These are phyloP conservation scores for Dipteronia sinensis DNA, from an alignment of 345 rosid genomes.

Conservation along the genomic window DNA sequence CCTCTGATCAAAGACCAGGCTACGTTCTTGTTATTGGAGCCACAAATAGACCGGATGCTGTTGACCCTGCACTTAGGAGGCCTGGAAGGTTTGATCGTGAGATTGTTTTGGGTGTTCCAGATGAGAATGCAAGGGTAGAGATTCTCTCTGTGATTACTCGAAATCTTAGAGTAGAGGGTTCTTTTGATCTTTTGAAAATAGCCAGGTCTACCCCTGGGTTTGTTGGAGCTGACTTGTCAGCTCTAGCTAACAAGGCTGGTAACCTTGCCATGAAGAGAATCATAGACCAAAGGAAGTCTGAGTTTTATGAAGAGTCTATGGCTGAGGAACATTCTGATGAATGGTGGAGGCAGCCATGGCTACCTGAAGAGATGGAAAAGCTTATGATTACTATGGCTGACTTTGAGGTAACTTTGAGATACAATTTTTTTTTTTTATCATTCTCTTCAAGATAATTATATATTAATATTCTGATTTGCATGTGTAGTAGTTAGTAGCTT, in stretches of 20 bases:
- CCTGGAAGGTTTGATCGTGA: conserved; percentile 96
- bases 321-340: conserved; percentile 44
- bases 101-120: conserved; percentile 79
- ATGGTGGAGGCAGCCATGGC: conserved; percentile 82
- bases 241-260: conserved; percentile 82
- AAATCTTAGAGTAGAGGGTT: conserved; percentile 70
- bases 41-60: conserved; percentile 90
- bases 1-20: conserved; percentile 41
- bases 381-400: conserved; percentile 77
- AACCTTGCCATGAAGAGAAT: conserved; percentile 73
- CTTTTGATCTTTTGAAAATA: conserved; percentile 71
- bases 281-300: conserved; percentile 52
- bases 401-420: conserved; percentile 61
- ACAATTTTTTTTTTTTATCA: not conserved
- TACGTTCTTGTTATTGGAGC: conserved; percentile 94
- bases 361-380: conserved; percentile 73
- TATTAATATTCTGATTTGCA: conserved; percentile 5
- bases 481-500: not conserved
- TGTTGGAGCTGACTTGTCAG: conserved; percentile 94
- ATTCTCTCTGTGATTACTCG: conserved; percentile 70
- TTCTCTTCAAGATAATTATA: not conserved
- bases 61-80: conserved; percentile 89
- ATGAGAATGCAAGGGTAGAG: conserved; percentile 76
- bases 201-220: conserved; percentile 96
- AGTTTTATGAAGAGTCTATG: conserved; percentile 36